phyloP scores from a whole-genome alignment of 1,284 basidiomycete species.

The Leucoagaricus sp. region DNA sequence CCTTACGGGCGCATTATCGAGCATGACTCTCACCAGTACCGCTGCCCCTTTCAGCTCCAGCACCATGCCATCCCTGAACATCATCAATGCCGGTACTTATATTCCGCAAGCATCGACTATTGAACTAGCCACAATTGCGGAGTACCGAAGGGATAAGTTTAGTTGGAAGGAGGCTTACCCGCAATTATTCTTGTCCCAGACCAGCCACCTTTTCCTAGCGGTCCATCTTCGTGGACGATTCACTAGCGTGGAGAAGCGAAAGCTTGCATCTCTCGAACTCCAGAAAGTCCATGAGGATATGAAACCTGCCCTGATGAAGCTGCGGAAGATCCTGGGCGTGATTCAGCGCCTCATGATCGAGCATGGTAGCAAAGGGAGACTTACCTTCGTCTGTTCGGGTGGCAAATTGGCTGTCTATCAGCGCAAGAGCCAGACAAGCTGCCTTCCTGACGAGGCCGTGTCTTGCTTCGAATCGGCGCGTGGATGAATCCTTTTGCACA shows the following conservation, averaged over 20 bases:
- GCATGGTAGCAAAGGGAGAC: constrained; percentile 41
- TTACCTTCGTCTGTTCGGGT: constrained; percentile 47
- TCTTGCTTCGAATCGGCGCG: constrained; percentile 15
- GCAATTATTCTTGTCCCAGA: constrained; percentile 59
- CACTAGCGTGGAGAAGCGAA: constrained; percentile 40
- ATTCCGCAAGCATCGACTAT: constrained; percentile 47
- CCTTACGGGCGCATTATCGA: constrained; percentile 27
- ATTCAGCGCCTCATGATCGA: constrained; percentile 45
- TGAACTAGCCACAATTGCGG: constrained; percentile 48
- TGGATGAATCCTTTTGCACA: neutral
- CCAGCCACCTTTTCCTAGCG: constrained; percentile 49
- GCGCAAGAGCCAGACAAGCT: constrained; percentile 36
- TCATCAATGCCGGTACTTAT: constrained; percentile 41
- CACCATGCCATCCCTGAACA: constrained; percentile 28
- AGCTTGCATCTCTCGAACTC: constrained; percentile 37
- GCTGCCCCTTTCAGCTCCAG: constrained; percentile 17
- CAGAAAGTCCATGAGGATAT: constrained; percentile 29
- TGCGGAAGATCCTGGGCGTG: constrained; percentile 39
- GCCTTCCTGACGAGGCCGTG: constrained; percentile 42
- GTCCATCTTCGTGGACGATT: constrained; percentile 50
- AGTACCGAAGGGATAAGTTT: constrained; percentile 30
- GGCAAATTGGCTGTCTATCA: constrained; percentile 45
- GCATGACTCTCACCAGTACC: constrained; percentile 20
- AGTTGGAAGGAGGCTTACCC: constrained; percentile 50
- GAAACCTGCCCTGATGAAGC: constrained; percentile 38